Base-by-base conservation (phyloP, 345 rosid species). In the Cochlearia excelsa region DNA sequence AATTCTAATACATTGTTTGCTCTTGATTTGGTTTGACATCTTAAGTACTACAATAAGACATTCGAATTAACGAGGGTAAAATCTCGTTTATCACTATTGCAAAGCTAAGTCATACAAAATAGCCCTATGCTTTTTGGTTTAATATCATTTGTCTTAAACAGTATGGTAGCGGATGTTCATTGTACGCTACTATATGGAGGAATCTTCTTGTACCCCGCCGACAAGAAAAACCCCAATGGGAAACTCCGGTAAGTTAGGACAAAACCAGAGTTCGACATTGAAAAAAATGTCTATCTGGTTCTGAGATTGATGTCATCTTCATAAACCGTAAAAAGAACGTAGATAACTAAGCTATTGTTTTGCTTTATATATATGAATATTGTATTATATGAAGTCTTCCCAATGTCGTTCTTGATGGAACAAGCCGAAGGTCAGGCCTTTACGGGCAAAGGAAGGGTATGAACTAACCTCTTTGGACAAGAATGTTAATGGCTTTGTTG, bases 111-210 rank as follows among this genome's bases (percentile, higher is more conserved):
- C n/a, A n/a, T n/a, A n/a, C n/a, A n/a, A n/a, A n/a, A n/a, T n/a
- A n/a, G n/a, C n/a, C n/a, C n/a, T n/a, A 6, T 50, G 4, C 6
- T 2, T 45, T 43, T 2, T 43, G 51, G 42, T 26, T 53, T n/a
- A 7, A 30, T 41, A 8, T 46, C 62, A 26, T 54, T 41, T 6
- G 64, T 6, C 33, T 45, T n/a, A n/a, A 59, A 51, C 80, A 89
- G 97, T 79, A 93, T 93, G 99, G 99, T 93, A 41, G 99, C 99
- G 0, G 99, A 93, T 77, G 95, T 93, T 66, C 99, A 89, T 73
- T 92, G 97, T 57, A 93, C 97, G 1, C 74, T 93, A 63, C 97
- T 93, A 2, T 93, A 89, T 64, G 97, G 97, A 44, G 99, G 99
- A 30, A 74, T 89, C 73, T 93, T 93, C 78, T 65, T 93, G 84